Conservation (phyloP, 768 basidiomycete genomes). For the Tylopilus sp. region DNA sequence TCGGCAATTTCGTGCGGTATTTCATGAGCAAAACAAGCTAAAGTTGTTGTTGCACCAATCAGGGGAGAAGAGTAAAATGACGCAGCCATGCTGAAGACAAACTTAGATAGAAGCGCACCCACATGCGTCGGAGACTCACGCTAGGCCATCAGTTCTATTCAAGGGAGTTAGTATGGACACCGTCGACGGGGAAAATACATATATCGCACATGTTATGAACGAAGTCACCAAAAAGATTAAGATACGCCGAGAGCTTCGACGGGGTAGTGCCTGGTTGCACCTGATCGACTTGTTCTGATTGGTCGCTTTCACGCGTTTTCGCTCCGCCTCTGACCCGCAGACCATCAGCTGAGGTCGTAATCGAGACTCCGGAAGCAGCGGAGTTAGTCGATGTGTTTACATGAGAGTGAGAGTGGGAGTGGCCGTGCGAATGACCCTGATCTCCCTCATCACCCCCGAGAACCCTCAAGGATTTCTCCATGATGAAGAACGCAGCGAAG, state of each 20-base stretch:
- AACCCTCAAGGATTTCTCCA: constrained; percentile 89
- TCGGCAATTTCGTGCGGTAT: constrained; percentile 98
- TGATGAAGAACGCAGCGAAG: constrained; percentile 87
- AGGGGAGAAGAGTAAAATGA: constrained; percentile 96
- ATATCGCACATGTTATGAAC: constrained; percentile 80
- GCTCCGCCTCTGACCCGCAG: constrained; percentile 46
- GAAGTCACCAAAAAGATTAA: constrained; percentile 92
- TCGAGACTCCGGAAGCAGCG: constrained; percentile 47
- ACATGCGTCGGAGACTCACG: constrained; percentile 47
- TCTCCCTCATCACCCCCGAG: constrained; percentile 57
- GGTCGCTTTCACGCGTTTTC: constrained; percentile 15
- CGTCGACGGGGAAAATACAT: constrained; percentile 7
- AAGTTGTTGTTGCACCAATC: constrained; percentile 91
- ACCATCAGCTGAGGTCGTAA: constrained; percentile 39
- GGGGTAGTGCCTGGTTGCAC: constrained; percentile 43
- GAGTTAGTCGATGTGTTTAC: constrained; percentile 28
- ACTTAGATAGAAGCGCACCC: constrained; percentile 1
- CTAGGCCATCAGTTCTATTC: constrained; percentile 84
- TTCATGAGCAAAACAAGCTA: constrained; percentile 93
- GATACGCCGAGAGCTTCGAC: constrained; percentile 85
- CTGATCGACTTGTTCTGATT: constrained; percentile 24
- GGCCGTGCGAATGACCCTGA: constrained; percentile 46
- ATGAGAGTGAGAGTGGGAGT: constrained; percentile 58
- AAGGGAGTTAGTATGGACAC: constrained; percentile 14
- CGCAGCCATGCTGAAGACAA: constrained; percentile 71